Evolutionary conservation across 164 flowering plant species (phyloP), one percentile per base, ranked within the genome.

Genomic region (Malania oleifera): DNA sequence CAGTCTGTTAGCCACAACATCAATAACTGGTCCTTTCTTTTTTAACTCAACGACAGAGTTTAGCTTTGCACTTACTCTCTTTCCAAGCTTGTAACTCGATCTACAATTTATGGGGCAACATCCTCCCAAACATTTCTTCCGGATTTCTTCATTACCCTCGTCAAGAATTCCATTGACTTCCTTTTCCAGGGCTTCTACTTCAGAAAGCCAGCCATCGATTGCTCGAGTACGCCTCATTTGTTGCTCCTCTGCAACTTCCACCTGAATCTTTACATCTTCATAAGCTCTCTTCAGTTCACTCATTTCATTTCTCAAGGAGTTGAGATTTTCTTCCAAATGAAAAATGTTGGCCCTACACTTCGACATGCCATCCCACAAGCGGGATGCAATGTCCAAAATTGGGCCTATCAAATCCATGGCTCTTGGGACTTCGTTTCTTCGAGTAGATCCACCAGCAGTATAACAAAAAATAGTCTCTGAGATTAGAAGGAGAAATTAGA

Each of bases 1-100:
- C 0, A 26, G 1, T 3, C 15, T 39, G 3, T 27, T 9, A 37
- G 67, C 65, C 49, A 64, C 70, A 0, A n/a, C 44, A 6, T 38
- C 44, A 26, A 62, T 51, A 3, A 19, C 31, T 1, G n/a, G n/a
- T n/a, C 60, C 60, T n/a, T 40, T 35, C 22, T 5, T 22, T 17
- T 4, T 44, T 10, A 65, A 24, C 1, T 31, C 8, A 0, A 6
- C 10, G 25, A 61, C 62, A 5, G 1, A 56, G 7, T 14, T 17
- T 0, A 71, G 29, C 38, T 15, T 50, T 49, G 43, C 2, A 3
- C 22, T 35, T 1, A 56, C 61, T 43, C 8, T 51, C 47, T 52
- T 65, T 12, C 70, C 75, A 1, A 68, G 5, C 34, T 56, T 65
- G 50, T 71, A 71, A 29, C 52, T 47, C 0, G 64, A 61, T 27